phyloP scores from a whole-genome alignment of 768 basidiomycete species.

The Daedalea quercina region DNA sequence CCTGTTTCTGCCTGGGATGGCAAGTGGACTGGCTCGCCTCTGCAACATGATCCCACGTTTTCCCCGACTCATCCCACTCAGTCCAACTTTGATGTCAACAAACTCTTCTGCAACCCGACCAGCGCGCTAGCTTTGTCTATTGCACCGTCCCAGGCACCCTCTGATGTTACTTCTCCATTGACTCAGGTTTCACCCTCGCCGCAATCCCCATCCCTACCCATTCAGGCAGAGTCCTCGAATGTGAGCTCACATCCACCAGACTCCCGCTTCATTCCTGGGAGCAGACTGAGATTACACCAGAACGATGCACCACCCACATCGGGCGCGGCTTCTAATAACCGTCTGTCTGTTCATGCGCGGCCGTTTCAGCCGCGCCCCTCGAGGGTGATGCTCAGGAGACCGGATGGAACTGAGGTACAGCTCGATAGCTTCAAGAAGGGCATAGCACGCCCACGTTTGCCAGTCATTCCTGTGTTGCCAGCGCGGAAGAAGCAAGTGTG shows the following conservation, averaged over 20 bases:
- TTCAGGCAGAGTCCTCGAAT: constrained; percentile 31
- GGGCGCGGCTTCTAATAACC: constrained; percentile 35
- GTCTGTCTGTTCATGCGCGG: constrained; percentile 63
- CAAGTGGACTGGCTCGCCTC: constrained; percentile 30
- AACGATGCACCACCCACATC: constrained; percentile 27
- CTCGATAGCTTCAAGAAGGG: too few relatives aligned
- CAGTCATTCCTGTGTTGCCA: too few relatives aligned
- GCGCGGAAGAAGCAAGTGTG: too few relatives aligned
- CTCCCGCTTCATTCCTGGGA: constrained; percentile 38
- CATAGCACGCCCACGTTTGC: too few relatives aligned
- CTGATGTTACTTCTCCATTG: constrained; percentile 53
- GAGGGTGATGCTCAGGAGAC: too few relatives aligned
- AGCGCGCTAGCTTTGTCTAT: constrained; percentile 14
- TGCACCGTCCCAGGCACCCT: constrained; percentile 15
- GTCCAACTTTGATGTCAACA: constrained; percentile 47
- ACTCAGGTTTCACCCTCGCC: constrained; percentile 46
- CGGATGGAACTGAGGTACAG: too few relatives aligned
- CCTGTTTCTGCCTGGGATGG: constrained; percentile 44
- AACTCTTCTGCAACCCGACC: constrained; percentile 49
- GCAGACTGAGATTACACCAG: constrained; percentile 33
- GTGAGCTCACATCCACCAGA: constrained; percentile 36
- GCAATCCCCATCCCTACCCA: constrained; percentile 30
- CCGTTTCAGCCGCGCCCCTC: constrained; percentile 38
- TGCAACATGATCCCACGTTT: constrained; percentile 27
- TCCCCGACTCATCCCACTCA: constrained; percentile 28